These are phyloP conservation scores for Perkinsus chesapeaki DNA, from an alignment of 169 alveolate genomes.

Conservation along the genomic window DNA sequence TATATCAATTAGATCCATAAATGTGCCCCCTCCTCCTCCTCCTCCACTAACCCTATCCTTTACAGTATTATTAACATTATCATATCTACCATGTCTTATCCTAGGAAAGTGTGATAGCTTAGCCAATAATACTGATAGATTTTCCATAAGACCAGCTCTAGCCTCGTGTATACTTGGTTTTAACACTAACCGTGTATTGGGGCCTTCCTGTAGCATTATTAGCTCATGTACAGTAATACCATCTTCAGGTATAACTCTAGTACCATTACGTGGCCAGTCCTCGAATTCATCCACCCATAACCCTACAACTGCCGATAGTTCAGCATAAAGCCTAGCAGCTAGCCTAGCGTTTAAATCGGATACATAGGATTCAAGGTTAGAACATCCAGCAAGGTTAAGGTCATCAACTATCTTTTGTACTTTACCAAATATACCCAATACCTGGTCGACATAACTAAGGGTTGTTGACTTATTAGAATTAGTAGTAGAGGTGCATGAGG, in stretches of 20 bases:
- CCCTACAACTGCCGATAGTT: conserved; percentile 57
- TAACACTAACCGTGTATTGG: conserved; percentile 40
- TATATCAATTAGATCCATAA: conserved; percentile 49
- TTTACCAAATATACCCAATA: background rate
- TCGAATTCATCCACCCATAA: conserved; percentile 71
- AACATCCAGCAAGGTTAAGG: conserved; percentile 57
- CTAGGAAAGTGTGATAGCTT: conserved; percentile 33
- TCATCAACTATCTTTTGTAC: conserved; percentile 62
- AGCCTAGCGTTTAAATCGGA: conserved; percentile 62
- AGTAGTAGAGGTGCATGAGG: background rate
- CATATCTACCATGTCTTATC: conserved; percentile 21
- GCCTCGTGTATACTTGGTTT: conserved; percentile 76
- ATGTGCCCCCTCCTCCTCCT: conserved; percentile 25
- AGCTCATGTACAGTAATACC: conserved; percentile 9
- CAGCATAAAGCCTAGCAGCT: conserved; percentile 55
- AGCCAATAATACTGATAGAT: conserved; percentile 46
- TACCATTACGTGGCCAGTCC: conserved; percentile 35
- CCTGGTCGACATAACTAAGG: background rate
- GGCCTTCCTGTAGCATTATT: conserved; percentile 57
- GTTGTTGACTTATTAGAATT: background rate
- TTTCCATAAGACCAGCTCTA: conserved; percentile 27
- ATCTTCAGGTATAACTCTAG: conserved; percentile 25
- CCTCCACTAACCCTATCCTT: conserved; percentile 36
- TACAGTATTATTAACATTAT: conserved; percentile 8
- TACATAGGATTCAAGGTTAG: conserved; percentile 75